Evolutionary conservation across 257 asterid genomes (phyloP), one percentile per base, ranked within the genome.

Genomic region (Solanum chilense): DNA sequence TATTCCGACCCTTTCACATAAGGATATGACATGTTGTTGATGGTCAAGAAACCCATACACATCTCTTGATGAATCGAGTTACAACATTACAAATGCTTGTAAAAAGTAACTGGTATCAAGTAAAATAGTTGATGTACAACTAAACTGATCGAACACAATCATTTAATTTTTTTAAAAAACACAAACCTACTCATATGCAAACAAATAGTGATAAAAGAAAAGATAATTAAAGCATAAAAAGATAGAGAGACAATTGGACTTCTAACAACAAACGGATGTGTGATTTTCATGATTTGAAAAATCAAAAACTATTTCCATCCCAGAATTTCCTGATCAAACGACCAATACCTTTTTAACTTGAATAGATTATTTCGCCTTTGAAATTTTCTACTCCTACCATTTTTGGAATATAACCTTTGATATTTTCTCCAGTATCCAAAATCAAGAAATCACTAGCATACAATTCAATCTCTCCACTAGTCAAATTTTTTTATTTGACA

Each of bases 291-390:
- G 90, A 23, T 91, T 89, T 10, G 91, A 87, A 56, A 95, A 31
- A 90, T 95, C 98, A 44, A 49, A 84, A 1, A 97, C 94, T 16
- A 95, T 92, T 70, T 95, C 97, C 98, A 94, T 92, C 0, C 97
- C 98, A 3, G 96, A 95, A 64, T 95, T 95, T 12, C 97, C 96
- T 23, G 92, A 87, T 8, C 96, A 96, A 29, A 95, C 92, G 4
- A 94, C 98, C 37, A 94, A 71, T 0, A 92, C 96, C 7, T 89
- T 62, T 44, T 45, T 90, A 1, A 60, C 86, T 86, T 3, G 95
- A 91, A 45, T 94, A 96, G 73, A 91, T 39, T 14, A 87, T 41
- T 31, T 92, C 89, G 0, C 97, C 95, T 0, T 3, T 0, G 86
- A 93, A 95, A 4, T 89, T 25, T 1, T 83, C 90, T 7, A 92